A percentile compares a stretch with the other conserved stretches of the same genome.
These are phyloP conservation scores for Rhodotorula paludigena DNA, from an alignment of 768 basidiomycete species.

Conservation along the genomic window DNA sequence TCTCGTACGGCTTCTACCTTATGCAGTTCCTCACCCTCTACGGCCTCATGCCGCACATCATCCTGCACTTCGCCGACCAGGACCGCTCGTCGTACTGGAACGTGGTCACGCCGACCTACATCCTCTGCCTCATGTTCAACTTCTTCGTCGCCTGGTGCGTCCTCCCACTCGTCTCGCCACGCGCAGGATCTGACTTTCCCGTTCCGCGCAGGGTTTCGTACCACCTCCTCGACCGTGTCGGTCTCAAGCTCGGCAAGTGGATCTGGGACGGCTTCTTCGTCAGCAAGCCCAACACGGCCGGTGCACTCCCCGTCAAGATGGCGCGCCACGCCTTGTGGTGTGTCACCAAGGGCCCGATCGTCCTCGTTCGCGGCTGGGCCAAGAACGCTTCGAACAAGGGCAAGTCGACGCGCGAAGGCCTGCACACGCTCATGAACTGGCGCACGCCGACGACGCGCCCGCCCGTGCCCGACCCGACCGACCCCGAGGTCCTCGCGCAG, in stretches of 20 bases:
- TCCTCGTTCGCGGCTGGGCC: conserved; percentile 23
- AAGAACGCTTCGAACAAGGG: conserved; percentile 11
- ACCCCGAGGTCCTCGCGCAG: conserved; percentile 44
- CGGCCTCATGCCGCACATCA: conserved; percentile 44
- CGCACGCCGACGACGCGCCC: conserved; percentile 42
- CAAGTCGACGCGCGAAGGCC: conserved; percentile 4
- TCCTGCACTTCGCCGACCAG: conserved; percentile 40
- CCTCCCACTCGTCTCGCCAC: not conserved
- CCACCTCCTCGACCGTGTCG: conserved; percentile 45
- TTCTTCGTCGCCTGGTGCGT: conserved; percentile 42
- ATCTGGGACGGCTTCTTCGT: conserved; percentile 47
- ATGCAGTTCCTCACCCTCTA: conserved; percentile 46
- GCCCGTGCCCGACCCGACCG: conserved; percentile 42
- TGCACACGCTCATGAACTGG: conserved; percentile 43
- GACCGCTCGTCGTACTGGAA: conserved; percentile 41
- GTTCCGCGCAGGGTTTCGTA: conserved; percentile 38
- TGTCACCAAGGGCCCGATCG: conserved; percentile 38
- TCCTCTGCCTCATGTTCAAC: conserved; percentile 45
- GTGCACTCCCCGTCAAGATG: conserved; percentile 41
- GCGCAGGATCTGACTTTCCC: not conserved
- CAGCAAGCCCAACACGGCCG: conserved; percentile 44
- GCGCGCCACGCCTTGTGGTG: conserved; percentile 33
- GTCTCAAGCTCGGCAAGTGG: conserved; percentile 45
- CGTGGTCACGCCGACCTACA: conserved; percentile 43
- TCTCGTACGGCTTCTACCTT: conserved; percentile 46